Conservation (phyloP, 1,284 basidiomycete species). For the Ganoderma meredithae region DNA sequence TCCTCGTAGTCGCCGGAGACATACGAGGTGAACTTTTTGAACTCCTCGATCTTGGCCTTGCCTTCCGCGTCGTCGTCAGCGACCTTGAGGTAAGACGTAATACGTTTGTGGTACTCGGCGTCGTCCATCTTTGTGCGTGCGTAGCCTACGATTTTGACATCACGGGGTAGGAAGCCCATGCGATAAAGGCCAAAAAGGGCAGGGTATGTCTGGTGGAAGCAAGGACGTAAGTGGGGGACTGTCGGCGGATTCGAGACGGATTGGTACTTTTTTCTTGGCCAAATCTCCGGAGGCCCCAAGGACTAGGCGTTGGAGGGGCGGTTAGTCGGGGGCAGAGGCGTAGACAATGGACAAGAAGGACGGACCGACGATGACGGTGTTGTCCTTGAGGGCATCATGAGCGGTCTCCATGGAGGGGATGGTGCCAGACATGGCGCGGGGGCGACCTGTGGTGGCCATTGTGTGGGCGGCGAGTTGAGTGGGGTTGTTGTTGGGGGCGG, state of each 20-base stretch:
- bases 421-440: slow-evolving; percentile 72
- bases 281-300: slow-evolving; percentile 97
- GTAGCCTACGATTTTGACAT: slow-evolving; percentile 91
- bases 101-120: slow-evolving; percentile 86
- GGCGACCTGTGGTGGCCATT: slow-evolving; percentile 37
- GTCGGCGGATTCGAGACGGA: slow-evolving; percentile 24
- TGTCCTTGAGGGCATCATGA: slow-evolving; percentile 79
- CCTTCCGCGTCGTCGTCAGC: slow-evolving; percentile 66
- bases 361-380: slow-evolving; percentile 88
- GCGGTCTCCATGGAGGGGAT: slow-evolving; percentile 88
- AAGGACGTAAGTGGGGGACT: slow-evolving; percentile 26
- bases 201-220: slow-evolving; percentile 75
- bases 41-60: slow-evolving; percentile 75
- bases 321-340: slow-evolving; percentile 26
- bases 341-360: slow-evolving; percentile 28
- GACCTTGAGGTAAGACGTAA: slow-evolving; percentile 85
- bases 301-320: slow-evolving; percentile 57
- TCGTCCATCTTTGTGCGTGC: slow-evolving; percentile 95
- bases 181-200: slow-evolving; percentile 90
- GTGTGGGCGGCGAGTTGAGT: slow-evolving; percentile 8
- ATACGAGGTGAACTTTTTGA: slow-evolving; percentile 84
- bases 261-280: slow-evolving; percentile 95
- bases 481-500: slow-evolving; percentile 25
- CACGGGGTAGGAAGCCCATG: slow-evolving; percentile 82
- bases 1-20: slow-evolving; percentile 90